These are phyloP conservation scores for Claviceps quebecensis DNA, from an alignment of 2,329 filamentous ascomycete species.

Conservation along the genomic window DNA sequence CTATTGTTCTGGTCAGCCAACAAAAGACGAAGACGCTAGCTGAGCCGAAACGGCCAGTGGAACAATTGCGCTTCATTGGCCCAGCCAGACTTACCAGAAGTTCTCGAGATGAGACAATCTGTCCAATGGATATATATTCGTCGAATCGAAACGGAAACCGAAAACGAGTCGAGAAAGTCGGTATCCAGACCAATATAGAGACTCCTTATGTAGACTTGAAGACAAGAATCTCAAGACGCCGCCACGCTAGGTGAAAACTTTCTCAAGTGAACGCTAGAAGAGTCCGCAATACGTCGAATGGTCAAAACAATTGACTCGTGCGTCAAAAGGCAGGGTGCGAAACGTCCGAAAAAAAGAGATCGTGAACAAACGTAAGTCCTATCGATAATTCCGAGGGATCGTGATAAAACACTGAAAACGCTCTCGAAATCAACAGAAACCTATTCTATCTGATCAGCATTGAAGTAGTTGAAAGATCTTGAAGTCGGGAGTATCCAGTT, in stretches of 20 bases:
- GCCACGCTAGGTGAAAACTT: slow-evolving; percentile 22
- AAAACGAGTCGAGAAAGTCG: slow-evolving; percentile 21
- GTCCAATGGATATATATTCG: slow-evolving; percentile 15
- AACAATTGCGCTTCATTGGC: neutral
- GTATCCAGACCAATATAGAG: slow-evolving; percentile 22
- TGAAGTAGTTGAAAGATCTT: neutral
- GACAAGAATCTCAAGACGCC: slow-evolving; percentile 25
- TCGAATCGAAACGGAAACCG: slow-evolving; percentile 16
- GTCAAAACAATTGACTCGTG: slow-evolving; percentile 5
- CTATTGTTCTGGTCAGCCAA: slow-evolving; percentile 2
- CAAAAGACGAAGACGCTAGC: neutral
- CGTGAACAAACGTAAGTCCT: slow-evolving; percentile 20
- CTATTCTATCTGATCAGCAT: slow-evolving; percentile 15
- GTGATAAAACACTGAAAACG: slow-evolving; percentile 25
- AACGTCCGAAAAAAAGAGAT: slow-evolving; percentile 11
- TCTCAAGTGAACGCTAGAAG: slow-evolving; percentile 19
- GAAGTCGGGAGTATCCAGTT: neutral
- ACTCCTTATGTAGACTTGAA: slow-evolving; percentile 24
- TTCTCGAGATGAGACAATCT: slow-evolving; percentile 8
- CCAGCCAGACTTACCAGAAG: slow-evolving; percentile 6
- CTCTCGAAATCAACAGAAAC: slow-evolving; percentile 29
- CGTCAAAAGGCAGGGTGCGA: slow-evolving; percentile 15
- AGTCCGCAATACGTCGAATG: slow-evolving; percentile 8
- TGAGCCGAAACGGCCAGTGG: neutral
- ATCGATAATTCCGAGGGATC: slow-evolving; percentile 26